These are phyloP conservation scores for Butyriboletus regius DNA, from an alignment of 1,284 basidiomycete genomes.

Conservation along the genomic window DNA sequence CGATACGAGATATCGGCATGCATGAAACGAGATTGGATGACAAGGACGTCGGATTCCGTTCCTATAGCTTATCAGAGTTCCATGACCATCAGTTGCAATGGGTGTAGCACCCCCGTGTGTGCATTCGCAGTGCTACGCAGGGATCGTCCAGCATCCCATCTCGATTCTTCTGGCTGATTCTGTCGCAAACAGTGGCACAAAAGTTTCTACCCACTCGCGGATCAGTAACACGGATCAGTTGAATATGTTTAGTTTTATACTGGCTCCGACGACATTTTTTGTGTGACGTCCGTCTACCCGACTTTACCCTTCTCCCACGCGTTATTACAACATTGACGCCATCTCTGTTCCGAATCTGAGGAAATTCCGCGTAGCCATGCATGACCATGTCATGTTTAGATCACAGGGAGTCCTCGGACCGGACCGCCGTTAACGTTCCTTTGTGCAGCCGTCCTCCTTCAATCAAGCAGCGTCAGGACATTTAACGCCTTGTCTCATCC, in stretches of 20 bases:
- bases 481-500: background rate
- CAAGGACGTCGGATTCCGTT: background rate
- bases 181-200: background rate
- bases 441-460: background rate
- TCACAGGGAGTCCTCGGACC: background rate
- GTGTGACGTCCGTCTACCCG: background rate
- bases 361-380: too few relatives aligned
- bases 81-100: background rate
- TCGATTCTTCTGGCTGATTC: background rate
- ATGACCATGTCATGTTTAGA: too few relatives aligned
- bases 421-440: background rate
- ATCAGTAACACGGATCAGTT: background rate
- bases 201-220: background rate
- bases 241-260: background rate
- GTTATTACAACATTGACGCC: background rate
- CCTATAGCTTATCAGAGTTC: background rate
- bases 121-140: background rate
- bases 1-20: background rate
- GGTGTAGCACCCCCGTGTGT: background rate
- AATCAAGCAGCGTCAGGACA: background rate
- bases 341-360: background rate
- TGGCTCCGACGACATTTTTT: background rate
- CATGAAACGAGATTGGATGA: background rate
- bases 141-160: background rate
- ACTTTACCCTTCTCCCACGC: conserved; percentile 11